Evolutionary conservation across 257 asterid species (phyloP).

Genomic region (Plectranthus barbatus): DNA sequence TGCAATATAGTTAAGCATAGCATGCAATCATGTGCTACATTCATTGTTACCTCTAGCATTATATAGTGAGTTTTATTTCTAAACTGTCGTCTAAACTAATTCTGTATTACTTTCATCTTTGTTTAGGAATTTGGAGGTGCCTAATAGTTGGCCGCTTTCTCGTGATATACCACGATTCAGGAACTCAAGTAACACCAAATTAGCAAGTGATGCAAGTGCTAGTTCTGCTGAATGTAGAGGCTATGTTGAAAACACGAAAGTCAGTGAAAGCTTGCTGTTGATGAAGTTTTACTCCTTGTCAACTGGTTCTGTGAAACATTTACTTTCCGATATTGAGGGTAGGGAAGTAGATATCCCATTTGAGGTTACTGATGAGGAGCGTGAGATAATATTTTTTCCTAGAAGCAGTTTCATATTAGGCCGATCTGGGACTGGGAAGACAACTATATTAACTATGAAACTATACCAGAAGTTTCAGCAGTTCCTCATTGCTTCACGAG

Average conservation of each 20-base stretch:
- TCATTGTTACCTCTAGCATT: not conserved
- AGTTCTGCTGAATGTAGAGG: slow-evolving; percentile 19
- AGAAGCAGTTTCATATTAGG: slow-evolving; percentile 57
- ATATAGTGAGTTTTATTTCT: too few relatives aligned
- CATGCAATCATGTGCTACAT: too few relatives aligned
- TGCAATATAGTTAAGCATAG: not conserved
- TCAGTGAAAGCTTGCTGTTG: slow-evolving; percentile 54
- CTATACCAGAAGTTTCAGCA: slow-evolving; percentile 42
- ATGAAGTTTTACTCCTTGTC: slow-evolving; percentile 64
- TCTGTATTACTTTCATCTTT: not conserved
- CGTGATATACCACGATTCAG: slow-evolving; percentile 29
- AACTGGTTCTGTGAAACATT: slow-evolving; percentile 36
- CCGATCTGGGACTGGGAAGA: slow-evolving; percentile 69
- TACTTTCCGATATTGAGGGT: slow-evolving; percentile 40
- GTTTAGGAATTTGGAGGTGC: slow-evolving; percentile 47
- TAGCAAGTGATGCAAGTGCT: slow-evolving; percentile 13
- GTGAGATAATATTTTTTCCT: slow-evolving; percentile 37
- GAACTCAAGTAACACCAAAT: not conserved
- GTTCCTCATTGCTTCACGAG: slow-evolving; percentile 27
- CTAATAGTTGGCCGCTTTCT: slow-evolving; percentile 41
- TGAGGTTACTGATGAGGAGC: slow-evolving; percentile 65
- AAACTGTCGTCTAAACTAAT: not conserved
- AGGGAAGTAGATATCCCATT: slow-evolving; percentile 50
- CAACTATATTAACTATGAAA: slow-evolving; percentile 59
- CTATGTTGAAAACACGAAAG: slow-evolving; percentile 47